Conservation (phyloP, 192 early-diverging fungal genomes). For the Obelidium mucronatum region DNA sequence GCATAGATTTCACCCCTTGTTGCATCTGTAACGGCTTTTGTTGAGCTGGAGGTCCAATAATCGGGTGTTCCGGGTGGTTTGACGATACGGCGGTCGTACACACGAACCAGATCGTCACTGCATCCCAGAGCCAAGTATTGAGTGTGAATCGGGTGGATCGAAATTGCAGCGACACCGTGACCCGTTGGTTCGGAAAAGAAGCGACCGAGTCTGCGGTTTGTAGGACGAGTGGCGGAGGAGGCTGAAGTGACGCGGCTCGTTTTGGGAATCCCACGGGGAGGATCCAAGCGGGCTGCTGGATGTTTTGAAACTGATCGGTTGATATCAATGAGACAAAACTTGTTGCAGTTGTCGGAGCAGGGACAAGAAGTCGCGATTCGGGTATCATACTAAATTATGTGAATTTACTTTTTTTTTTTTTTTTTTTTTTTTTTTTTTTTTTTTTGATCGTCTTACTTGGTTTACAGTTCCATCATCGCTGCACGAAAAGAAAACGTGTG, state of each 20-base stretch:
- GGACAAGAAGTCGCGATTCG: conserved; percentile 13
- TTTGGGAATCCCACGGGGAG: background rate
- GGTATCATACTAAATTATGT: conserved; percentile 32
- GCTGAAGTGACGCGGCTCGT: background rate
- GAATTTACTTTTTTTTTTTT: background rate
- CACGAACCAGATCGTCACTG: conserved; percentile 22
- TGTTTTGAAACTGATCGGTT: conserved; percentile 21
- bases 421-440: no score
- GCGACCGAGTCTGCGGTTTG: background rate
- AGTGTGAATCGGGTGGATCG: conserved; percentile 21
- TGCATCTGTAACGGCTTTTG: background rate
- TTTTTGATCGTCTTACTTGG: no score
- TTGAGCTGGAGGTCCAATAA: no score
- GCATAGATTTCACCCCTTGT: conserved; percentile 21
- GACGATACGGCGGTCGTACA: conserved; percentile 22
- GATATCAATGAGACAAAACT: conserved; percentile 19
- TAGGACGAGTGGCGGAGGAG: no score
- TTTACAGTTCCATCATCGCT: conserved; percentile 37
- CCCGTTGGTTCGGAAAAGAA: background rate
- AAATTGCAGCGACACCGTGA: conserved; percentile 17
- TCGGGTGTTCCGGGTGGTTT: conserved; percentile 8
- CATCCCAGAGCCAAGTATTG: conserved; percentile 34
- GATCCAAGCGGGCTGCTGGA: background rate
- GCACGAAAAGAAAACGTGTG: conserved; percentile 29
- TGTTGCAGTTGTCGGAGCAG: conserved; percentile 18